Evolutionary conservation across 129 eudicot species (phyloP).

Genomic region (Chrysanthemum lavandulifolium): DNA sequence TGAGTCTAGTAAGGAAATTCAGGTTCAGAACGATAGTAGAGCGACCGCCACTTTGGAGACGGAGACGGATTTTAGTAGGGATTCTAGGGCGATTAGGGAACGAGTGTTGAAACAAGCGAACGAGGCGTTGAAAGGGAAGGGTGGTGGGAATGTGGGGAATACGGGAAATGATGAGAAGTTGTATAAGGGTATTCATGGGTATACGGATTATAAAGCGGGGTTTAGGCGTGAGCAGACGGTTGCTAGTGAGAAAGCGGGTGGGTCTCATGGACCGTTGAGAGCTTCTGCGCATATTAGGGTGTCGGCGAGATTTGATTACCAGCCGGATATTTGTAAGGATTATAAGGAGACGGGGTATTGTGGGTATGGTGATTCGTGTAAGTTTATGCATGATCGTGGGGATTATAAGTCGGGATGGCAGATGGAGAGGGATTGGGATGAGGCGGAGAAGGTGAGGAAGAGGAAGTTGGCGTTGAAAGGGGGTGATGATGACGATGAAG

Average conservation of each 20-base stretch:
- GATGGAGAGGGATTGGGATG: conserved; percentile 95
- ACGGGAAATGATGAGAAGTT: conserved; percentile 48
- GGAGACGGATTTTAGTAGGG: conserved; percentile 75
- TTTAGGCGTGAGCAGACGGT: conserved; percentile 90
- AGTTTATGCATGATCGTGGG: conserved; percentile 98
- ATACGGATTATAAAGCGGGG: conserved; percentile 90
- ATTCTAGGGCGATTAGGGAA: conserved; percentile 92
- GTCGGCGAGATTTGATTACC: conserved; percentile 89
- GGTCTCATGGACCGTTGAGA: conserved; percentile 92
- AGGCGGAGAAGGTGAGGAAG: conserved; percentile 72
- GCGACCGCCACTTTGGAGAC: conserved; percentile 97
- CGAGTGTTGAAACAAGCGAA: conserved; percentile 77
- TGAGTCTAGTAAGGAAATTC: conserved; percentile 83
- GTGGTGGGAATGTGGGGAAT: conserved; percentile 10
- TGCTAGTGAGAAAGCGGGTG: conserved; percentile 95
- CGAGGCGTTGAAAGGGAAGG: conserved; percentile 67
- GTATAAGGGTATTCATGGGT: conserved; percentile 84
- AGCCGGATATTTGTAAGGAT: conserved; percentile 96
- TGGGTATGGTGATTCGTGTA: conserved; percentile 97
- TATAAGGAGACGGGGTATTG: conserved; percentile 92
- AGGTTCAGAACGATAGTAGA: conserved; percentile 86
- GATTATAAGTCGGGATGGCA: conserved; percentile 99
- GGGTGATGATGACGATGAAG: conserved; percentile 59
- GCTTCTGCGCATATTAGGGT: conserved; percentile 98
- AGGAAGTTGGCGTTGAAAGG: conserved; percentile 68